Evolutionary conservation across 169 alveolate species (phyloP), one percentile per base, ranked within the genome.

Genomic region (Amoebophrya sp.): DNA sequence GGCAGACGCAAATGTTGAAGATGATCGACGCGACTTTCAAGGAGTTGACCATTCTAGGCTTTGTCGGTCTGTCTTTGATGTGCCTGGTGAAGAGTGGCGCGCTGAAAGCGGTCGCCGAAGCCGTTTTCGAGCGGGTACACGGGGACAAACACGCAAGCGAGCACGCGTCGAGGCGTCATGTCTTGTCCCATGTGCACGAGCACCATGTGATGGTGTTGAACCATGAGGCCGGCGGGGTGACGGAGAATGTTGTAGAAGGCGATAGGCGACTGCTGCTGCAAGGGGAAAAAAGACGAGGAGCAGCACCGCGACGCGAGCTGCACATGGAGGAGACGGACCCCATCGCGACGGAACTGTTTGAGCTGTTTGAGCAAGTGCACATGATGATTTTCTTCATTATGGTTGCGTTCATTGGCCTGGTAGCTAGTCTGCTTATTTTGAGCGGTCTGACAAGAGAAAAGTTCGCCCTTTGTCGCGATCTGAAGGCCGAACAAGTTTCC

Each of bases 1-100:
- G 83, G 83, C 83, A 65, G 83, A 65, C 83, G 33, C 83, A 65
- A 36, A 65, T 65, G 83, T 36, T 65, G 83, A 65, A 65, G 83
- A 65, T 65, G 83, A 65, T 65, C 2, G 83, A 65, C 83, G 83
- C 83, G 2, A 65, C n/a, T 29, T 65, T 65, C n/a, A 65, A 65
- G 83, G 83, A 65, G 83, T 36, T 65, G 33, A 65, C 83, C 83
- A 65, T 65, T 36, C 33, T 65, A 6, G 83, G 83, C 83, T 65
- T 65, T 26, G 83, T 65, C 83, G 83, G 83, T 12, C 83, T 65
- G 26, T 1, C 83, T 6, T 36, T 65, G 36, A 65, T 65, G 83
- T 65, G 83, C 83, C 2, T 65, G 33, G 83, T 65, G 83, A 65
- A 65, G 83, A 26, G 39, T 10, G 83, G 83, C 12, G 83, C 26